phyloP scores from a whole-genome alignment of 805 yeast genomes.

The Yarrowia sp. region DNA sequence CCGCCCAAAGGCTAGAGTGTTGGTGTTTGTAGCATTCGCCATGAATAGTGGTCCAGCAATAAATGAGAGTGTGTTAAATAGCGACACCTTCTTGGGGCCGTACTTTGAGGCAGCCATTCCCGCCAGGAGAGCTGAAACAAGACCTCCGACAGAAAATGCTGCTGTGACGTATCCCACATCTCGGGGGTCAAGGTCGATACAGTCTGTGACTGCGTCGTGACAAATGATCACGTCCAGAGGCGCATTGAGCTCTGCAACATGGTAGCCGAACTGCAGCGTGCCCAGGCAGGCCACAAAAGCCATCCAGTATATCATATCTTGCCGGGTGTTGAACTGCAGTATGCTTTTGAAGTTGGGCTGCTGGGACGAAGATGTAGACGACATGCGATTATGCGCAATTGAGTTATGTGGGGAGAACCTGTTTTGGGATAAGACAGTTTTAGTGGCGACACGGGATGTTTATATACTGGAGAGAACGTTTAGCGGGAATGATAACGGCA shows the following conservation, averaged over 20 bases:
- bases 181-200: slow-evolving; percentile 51
- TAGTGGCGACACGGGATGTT: not conserved
- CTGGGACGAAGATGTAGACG: not conserved
- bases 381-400: slow-evolving; percentile 12
- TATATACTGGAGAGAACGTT: not conserved
- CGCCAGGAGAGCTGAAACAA: slow-evolving; percentile 66
- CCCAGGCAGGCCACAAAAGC: slow-evolving; percentile 63
- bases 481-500: not conserved
- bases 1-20: slow-evolving; percentile 59
- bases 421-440: not conserved
- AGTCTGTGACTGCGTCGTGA: slow-evolving; percentile 38
- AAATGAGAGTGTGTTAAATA: slow-evolving; percentile 51
- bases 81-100: slow-evolving; percentile 59
- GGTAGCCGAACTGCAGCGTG: slow-evolving; percentile 88
- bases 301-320: slow-evolving; percentile 25
- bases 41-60: slow-evolving; percentile 62
- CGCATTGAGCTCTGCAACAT: slow-evolving; percentile 91
- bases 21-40: slow-evolving; percentile 47
- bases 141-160: slow-evolving; percentile 78
- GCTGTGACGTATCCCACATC: slow-evolving; percentile 61
- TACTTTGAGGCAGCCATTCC: slow-evolving; percentile 59
- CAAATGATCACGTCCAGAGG: slow-evolving; percentile 74
- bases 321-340: slow-evolving; percentile 1
- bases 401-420: slow-evolving; percentile 17
- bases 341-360: slow-evolving; percentile 18